Conservation (phyloP, 257 asterid species). For the Plantago elongata region DNA sequence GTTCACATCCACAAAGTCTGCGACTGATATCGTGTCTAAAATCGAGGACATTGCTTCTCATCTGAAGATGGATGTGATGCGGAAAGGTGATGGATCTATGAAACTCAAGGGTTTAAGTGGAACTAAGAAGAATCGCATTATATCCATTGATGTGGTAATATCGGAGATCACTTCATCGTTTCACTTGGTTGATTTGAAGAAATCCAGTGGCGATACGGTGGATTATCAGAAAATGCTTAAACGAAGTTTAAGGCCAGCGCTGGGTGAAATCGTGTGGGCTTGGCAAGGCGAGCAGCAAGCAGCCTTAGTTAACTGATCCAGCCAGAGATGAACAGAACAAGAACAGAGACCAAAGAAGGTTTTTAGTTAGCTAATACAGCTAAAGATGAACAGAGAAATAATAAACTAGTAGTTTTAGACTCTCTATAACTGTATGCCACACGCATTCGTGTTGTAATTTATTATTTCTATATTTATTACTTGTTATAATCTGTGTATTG, state of each 20-base stretch:
- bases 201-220: constrained; percentile 45
- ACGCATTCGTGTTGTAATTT: too few relatives aligned
- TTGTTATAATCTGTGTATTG: too few relatives aligned
- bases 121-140: constrained; percentile 23
- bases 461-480: too few relatives aligned
- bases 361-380: too few relatives aligned
- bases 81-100: constrained; percentile 47
- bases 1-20: constrained; percentile 47
- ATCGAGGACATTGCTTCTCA: constrained; percentile 46
- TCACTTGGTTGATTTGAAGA: constrained; percentile 63
- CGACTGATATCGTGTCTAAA: constrained; percentile 38
- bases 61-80: constrained; percentile 37
- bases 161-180: constrained; percentile 47
- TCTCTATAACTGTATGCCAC: too few relatives aligned
- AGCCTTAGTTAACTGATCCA: constrained; percentile 1
- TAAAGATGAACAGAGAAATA: too few relatives aligned
- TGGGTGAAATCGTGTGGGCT: constrained; percentile 40
- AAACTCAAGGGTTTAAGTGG: constrained; percentile 39
- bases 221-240: constrained; percentile 49
- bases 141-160: constrained; percentile 40
- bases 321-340: too few relatives aligned
- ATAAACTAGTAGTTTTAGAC: too few relatives aligned
- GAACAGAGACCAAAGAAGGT: too few relatives aligned
- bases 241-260: constrained; percentile 28
- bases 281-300: constrained; percentile 42